phyloP scores from a whole-genome alignment of 192 early-diverging fungal genomes.

The Ambispora gerdemannii region DNA sequence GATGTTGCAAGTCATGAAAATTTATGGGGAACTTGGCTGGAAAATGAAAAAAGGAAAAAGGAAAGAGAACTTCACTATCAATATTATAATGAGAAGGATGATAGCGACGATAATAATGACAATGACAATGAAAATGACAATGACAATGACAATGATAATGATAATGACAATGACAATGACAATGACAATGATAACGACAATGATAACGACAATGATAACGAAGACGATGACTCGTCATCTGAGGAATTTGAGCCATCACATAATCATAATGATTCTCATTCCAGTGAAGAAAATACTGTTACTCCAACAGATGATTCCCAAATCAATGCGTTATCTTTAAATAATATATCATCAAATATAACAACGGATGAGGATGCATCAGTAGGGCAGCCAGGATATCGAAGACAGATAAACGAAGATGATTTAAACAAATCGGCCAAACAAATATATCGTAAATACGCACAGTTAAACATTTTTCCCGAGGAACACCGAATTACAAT shows the following conservation, averaged over 20 bases:
- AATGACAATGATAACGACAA: not conserved
- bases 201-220: not conserved
- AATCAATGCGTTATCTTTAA: not conserved
- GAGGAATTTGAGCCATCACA: not conserved
- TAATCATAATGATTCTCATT: constrained; percentile 10
- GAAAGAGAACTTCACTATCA: constrained; percentile 7
- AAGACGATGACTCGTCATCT: not conserved
- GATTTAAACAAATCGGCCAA: constrained; percentile 24
- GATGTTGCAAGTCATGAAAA: constrained; percentile 45
- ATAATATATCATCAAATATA: not conserved
- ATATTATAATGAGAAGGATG: not conserved
- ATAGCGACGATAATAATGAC: not conserved
- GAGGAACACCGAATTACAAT: constrained; percentile 41
- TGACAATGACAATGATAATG: no score
- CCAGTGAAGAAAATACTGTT: not conserved
- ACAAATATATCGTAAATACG: constrained; percentile 22
- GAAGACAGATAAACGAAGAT: constrained; percentile 6
- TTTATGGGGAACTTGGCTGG: constrained; percentile 35
- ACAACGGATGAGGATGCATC: not conserved
- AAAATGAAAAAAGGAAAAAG: constrained; percentile 26
- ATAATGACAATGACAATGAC: not conserved
- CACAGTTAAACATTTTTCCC: constrained; percentile 31
- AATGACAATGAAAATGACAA: not conserved
- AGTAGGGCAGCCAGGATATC: not conserved
- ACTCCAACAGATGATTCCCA: not conserved